A percentile compares a stretch with the other conserved stretches of the same genome.
Evolutionary conservation across 805 yeast genomes (phyloP).

Genomic region (Zygoascus flipseniorum): DNA sequence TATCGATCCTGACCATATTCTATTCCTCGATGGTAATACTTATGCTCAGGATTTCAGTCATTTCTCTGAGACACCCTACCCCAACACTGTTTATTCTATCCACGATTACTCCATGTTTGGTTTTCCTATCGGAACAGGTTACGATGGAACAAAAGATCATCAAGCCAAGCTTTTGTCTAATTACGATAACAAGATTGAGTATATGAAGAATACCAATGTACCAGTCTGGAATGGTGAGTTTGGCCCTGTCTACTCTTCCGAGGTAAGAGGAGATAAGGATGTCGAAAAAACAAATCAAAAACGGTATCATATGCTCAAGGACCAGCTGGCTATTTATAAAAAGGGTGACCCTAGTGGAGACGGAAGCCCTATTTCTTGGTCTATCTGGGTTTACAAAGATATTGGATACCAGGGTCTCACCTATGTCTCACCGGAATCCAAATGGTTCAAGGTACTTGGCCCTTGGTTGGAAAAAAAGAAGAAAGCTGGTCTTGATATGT

Average conservation of each 20-base stretch:
- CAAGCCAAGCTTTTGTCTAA: conserved; percentile 30
- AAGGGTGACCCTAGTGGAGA: conserved; percentile 44
- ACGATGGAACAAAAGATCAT: conserved; percentile 32
- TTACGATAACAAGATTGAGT: conserved; percentile 38
- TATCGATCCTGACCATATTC: conserved; percentile 42
- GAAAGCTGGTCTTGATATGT: conserved; percentile 38
- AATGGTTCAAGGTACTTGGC: conserved; percentile 37
- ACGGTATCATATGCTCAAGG: conserved; percentile 37
- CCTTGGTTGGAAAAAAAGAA: conserved; percentile 37
- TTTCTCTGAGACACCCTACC: conserved; percentile 33
- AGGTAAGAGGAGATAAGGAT: conserved; percentile 33
- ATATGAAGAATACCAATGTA: conserved; percentile 32
- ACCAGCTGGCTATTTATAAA: conserved; percentile 38
- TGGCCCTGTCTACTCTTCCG: conserved; percentile 42
- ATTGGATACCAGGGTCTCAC: conserved; percentile 45
- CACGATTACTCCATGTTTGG: conserved; percentile 42
- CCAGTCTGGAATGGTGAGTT: conserved; percentile 51
- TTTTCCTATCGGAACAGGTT: conserved; percentile 32
- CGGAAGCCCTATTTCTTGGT: conserved; percentile 39
- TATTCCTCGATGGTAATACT: conserved; percentile 44
- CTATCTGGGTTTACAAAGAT: conserved; percentile 47
- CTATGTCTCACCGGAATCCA: conserved; percentile 37
- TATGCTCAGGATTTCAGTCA: conserved; percentile 43
- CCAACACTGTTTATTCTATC: conserved; percentile 42
- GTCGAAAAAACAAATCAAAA: conserved; percentile 32